A percentile compares a stretch with the other conserved stretches of the same genome.
phyloP scores from a whole-genome alignment of 2,329 filamentous ascomycete species.

The Colletotrichum zoysiae region DNA sequence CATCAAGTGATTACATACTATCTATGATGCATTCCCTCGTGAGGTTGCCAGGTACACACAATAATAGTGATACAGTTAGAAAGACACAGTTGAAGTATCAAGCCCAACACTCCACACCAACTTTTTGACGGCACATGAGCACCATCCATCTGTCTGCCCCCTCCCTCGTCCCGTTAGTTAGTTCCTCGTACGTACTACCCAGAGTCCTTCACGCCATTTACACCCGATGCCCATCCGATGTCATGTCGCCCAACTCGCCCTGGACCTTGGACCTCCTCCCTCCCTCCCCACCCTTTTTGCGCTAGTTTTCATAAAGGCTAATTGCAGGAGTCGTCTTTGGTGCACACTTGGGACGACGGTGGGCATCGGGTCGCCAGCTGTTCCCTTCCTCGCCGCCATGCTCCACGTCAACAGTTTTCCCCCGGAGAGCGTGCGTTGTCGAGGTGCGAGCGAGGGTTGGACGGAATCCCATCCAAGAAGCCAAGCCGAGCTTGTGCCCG shows the following conservation, averaged over 20 bases:
- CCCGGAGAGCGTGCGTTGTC: conserved; percentile 25
- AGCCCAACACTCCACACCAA: too few relatives aligned
- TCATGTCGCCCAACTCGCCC: conserved; percentile 24
- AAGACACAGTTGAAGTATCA: too few relatives aligned
- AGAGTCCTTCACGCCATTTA: background rate
- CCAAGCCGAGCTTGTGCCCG: background rate
- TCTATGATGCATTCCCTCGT: too few relatives aligned
- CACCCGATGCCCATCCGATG: conserved; percentile 34
- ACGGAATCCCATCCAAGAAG: background rate
- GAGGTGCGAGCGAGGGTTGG: background rate
- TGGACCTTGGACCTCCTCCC: conserved; percentile 24
- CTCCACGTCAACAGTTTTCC: background rate
- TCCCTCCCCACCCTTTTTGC: conserved; percentile 13
- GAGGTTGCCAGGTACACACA: too few relatives aligned
- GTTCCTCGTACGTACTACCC: too few relatives aligned
- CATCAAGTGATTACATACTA: too few relatives aligned
- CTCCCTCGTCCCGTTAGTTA: too few relatives aligned
- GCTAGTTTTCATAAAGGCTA: conserved; percentile 35
- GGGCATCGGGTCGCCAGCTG: conserved; percentile 17
- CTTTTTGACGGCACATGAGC: background rate
- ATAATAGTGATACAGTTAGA: too few relatives aligned
- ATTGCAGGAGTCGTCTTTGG: conserved; percentile 36
- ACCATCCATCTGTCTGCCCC: too few relatives aligned
- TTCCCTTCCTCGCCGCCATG: conserved; percentile 1
- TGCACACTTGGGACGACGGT: conserved; percentile 36